These are phyloP conservation scores for Lasiosphaeria ovina DNA, from an alignment of 495 filamentous ascomycete genomes.

Conservation along the genomic window DNA sequence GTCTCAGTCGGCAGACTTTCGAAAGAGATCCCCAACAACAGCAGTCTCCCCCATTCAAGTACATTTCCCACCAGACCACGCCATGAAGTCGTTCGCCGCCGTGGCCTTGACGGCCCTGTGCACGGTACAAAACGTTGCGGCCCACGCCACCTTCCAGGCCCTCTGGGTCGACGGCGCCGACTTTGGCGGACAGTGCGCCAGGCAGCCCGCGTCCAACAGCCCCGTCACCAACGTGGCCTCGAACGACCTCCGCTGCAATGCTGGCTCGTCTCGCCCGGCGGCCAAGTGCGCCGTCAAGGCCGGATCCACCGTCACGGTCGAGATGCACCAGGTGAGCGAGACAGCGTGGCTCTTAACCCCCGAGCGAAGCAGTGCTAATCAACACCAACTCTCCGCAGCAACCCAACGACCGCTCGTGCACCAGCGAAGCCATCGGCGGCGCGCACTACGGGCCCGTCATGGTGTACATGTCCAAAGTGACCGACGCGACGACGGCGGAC, in stretches of 20 bases:
- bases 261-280: slow-evolving; percentile 30
- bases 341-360: neutral
- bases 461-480: slow-evolving; percentile 54
- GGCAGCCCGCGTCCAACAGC: slow-evolving; percentile 44
- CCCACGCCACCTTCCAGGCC: slow-evolving; percentile 52
- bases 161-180: slow-evolving; percentile 52
- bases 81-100: slow-evolving; percentile 42
- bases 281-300: slow-evolving; percentile 48
- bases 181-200: slow-evolving; percentile 40
- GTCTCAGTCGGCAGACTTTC: too few species aligned
- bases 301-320: slow-evolving; percentile 47
- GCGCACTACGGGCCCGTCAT: slow-evolving; percentile 49
- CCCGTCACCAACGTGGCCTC: slow-evolving; percentile 44
- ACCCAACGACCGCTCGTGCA: slow-evolving; percentile 42
- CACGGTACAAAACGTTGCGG: slow-evolving; percentile 33
- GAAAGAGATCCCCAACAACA: too few species aligned
- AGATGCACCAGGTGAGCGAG: slow-evolving; percentile 50
- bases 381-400: slow-evolving; percentile 25
- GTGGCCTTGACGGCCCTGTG: slow-evolving; percentile 32
- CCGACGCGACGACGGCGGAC: slow-evolving; percentile 46
- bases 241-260: slow-evolving; percentile 42
- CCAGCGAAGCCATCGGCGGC: slow-evolving; percentile 48
- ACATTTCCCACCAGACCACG: too few species aligned
- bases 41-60: too few species aligned
- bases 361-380: slow-evolving; percentile 22